Evolutionary conservation across 371 early-diverging fungal genomes (phyloP).

Genomic region (Mucor sp.): DNA sequence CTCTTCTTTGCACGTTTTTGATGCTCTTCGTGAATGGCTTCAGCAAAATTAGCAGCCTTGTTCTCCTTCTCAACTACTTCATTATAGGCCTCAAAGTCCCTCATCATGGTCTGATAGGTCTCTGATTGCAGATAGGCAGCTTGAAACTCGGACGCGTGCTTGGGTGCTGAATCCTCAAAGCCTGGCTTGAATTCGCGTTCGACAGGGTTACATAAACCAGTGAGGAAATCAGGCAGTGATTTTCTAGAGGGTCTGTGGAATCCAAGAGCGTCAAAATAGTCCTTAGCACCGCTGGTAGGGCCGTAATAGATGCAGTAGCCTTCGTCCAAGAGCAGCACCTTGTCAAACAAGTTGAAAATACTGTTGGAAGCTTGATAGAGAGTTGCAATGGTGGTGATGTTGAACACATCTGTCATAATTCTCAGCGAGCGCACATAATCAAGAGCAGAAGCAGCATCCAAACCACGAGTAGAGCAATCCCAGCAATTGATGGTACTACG

Average conservation of each 20-base stretch:
- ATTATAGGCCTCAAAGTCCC: slow-evolving; percentile 44
- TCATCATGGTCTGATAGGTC: slow-evolving; percentile 33
- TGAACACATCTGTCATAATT: slow-evolving; percentile 62
- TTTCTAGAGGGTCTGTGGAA: slow-evolving; percentile 72
- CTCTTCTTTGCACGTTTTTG: slow-evolving; percentile 53
- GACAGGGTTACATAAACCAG: slow-evolving; percentile 66
- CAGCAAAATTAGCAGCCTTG: slow-evolving; percentile 49
- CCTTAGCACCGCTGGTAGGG: slow-evolving; percentile 65
- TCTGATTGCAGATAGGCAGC: slow-evolving; percentile 39
- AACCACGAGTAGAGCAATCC: slow-evolving; percentile 88
- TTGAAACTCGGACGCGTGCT: slow-evolving; percentile 52
- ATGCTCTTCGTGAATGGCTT: slow-evolving; percentile 56
- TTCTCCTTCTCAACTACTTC: slow-evolving; percentile 25
- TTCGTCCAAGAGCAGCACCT: slow-evolving; percentile 68
- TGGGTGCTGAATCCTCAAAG: slow-evolving; percentile 52
- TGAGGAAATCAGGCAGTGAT: slow-evolving; percentile 77
- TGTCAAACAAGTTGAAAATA: slow-evolving; percentile 79
- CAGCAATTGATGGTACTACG: slow-evolving; percentile 73
- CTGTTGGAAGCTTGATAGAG: slow-evolving; percentile 76
- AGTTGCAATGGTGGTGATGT: slow-evolving; percentile 67
- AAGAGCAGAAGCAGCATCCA: slow-evolving; percentile 89
- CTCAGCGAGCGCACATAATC: slow-evolving; percentile 72
- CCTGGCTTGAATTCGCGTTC: slow-evolving; percentile 65
- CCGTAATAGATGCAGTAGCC: slow-evolving; percentile 80
- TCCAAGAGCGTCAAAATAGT: slow-evolving; percentile 72